Evolutionary conservation across 1,139 yeast genomes (phyloP).

Genomic region (Saccharomyces hybrid): DNA sequence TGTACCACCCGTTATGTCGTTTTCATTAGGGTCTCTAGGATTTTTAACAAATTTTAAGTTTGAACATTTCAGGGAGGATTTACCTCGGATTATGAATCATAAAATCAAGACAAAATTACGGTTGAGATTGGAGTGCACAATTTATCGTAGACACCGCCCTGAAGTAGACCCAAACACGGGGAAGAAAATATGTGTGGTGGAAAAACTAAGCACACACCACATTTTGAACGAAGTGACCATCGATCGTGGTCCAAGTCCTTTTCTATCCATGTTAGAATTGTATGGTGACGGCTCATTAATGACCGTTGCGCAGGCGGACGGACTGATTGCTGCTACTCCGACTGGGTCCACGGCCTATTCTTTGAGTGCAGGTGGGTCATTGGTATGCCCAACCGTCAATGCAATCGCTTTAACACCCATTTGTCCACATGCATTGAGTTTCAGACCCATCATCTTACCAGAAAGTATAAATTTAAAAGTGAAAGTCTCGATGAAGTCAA

Average conservation of each 20-base stretch:
- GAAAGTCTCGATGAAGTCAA: constrained; percentile 58
- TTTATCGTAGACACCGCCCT: constrained; percentile 35
- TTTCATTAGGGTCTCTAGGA: constrained; percentile 75
- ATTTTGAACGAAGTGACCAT: constrained; percentile 78
- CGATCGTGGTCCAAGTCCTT: constrained; percentile 86
- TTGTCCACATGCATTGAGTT: constrained; percentile 85
- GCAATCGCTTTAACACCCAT: constrained; percentile 88
- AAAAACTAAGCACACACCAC: constrained; percentile 62
- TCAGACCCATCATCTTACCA: constrained; percentile 79
- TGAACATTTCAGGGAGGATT: constrained; percentile 54
- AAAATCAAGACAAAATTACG: constrained; percentile 78
- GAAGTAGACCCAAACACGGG: constrained; percentile 15
- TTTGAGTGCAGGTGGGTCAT: constrained; percentile 81
- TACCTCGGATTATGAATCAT: constrained; percentile 50
- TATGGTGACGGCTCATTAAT: constrained; percentile 75
- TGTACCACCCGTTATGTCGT: constrained; percentile 85
- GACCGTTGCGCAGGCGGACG: constrained; percentile 88
- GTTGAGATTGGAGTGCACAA: constrained; percentile 70
- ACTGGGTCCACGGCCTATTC: constrained; percentile 93
- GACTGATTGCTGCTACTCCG: constrained; percentile 80
- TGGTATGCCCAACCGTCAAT: constrained; percentile 84
- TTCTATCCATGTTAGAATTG: constrained; percentile 72
- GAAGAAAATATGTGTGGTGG: constrained; percentile 41
- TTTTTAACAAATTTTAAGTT: constrained; percentile 73
- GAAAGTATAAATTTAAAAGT: constrained; percentile 77